phyloP scores from a whole-genome alignment of 805 yeast species.

The Dipodascus geniculatus region DNA sequence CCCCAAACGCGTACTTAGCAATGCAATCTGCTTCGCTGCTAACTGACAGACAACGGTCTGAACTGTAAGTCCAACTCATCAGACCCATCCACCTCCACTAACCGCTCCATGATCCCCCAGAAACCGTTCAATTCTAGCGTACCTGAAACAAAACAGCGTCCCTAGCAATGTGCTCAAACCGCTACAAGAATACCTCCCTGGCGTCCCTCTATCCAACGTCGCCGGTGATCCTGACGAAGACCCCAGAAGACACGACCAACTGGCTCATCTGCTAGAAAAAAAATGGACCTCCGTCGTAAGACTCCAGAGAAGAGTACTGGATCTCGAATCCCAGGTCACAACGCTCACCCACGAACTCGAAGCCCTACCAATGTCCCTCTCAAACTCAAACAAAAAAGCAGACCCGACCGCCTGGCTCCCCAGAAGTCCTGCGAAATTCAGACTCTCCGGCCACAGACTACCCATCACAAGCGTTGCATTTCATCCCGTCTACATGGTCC shows the following conservation, averaged over 20 bases:
- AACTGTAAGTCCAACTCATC: slow-evolving; percentile 7
- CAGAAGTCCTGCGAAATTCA: slow-evolving; percentile 28
- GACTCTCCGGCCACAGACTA: slow-evolving; percentile 43
- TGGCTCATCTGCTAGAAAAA: slow-evolving; percentile 39
- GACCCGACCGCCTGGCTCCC: slow-evolving; percentile 53
- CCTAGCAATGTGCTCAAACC: slow-evolving; percentile 3
- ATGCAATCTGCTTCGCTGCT: slow-evolving; percentile 8
- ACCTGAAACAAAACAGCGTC: slow-evolving; percentile 6
- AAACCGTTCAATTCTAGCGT: slow-evolving; percentile 12
- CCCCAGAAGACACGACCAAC: slow-evolving; percentile 18
- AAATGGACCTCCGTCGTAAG: slow-evolving; percentile 84
- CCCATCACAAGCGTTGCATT: slow-evolving; percentile 52
- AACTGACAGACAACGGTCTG: slow-evolving; percentile 10
- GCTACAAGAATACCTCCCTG: slow-evolving; percentile 8
- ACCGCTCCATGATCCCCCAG: too few relatives aligned
- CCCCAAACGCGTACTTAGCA: not conserved
- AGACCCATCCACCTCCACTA: not conserved
- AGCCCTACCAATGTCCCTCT: slow-evolving; percentile 25
- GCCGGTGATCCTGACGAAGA: slow-evolving; percentile 9
- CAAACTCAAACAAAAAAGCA: slow-evolving; percentile 9
- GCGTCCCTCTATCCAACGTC: not conserved
- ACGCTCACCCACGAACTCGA: slow-evolving; percentile 33
- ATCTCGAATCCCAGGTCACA: slow-evolving; percentile 48
- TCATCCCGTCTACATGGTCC: slow-evolving; percentile 62
- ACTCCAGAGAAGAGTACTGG: slow-evolving; percentile 59